These are phyloP conservation scores for Cutaneotrichosporon spelunceum DNA, from an alignment of 1,284 basidiomycete species.

Conservation along the genomic window DNA sequence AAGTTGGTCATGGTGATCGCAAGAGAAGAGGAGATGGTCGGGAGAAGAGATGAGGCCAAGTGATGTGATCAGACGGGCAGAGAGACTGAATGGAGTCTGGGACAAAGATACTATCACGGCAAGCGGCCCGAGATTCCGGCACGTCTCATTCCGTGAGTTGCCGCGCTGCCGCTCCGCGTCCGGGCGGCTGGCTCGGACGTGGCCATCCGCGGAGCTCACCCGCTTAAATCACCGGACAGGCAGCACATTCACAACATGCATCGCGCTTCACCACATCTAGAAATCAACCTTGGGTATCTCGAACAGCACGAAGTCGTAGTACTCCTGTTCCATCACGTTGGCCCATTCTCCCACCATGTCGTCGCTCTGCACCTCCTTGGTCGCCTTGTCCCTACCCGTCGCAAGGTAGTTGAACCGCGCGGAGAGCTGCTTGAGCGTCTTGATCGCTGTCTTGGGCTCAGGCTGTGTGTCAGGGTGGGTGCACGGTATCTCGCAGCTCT, in stretches of 20 bases:
- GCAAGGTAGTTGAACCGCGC: constrained; percentile 74
- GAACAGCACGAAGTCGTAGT: constrained; percentile 86
- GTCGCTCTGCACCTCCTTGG: constrained; percentile 11
- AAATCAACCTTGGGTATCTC: constrained; percentile 54
- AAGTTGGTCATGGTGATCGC: constrained; percentile 35
- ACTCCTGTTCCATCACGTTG: constrained; percentile 85
- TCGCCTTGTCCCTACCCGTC: constrained; percentile 45
- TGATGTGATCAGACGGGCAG: not conserved
- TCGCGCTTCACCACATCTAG: constrained; percentile 13
- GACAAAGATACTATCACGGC: not conserved
- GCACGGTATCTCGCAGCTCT: not conserved
- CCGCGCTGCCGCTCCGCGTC: not conserved
- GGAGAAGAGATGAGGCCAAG: not conserved
- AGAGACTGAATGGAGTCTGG: not conserved
- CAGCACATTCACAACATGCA: constrained; percentile 20
- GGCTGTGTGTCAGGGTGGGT: constrained; percentile 58
- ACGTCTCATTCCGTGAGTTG: not conserved
- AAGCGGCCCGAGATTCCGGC: not conserved
- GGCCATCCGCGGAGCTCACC: not conserved
- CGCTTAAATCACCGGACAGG: not conserved
- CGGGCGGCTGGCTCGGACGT: not conserved
- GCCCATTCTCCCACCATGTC: constrained; percentile 82
- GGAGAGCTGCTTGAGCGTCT: constrained; percentile 70
- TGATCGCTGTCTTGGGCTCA: constrained; percentile 78
- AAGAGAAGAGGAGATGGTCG: not conserved